A percentile compares a stretch with the other conserved stretches of the same genome.
Evolutionary conservation across 805 yeast genomes (phyloP).

Genomic region (Kodamaea neixiangensis): DNA sequence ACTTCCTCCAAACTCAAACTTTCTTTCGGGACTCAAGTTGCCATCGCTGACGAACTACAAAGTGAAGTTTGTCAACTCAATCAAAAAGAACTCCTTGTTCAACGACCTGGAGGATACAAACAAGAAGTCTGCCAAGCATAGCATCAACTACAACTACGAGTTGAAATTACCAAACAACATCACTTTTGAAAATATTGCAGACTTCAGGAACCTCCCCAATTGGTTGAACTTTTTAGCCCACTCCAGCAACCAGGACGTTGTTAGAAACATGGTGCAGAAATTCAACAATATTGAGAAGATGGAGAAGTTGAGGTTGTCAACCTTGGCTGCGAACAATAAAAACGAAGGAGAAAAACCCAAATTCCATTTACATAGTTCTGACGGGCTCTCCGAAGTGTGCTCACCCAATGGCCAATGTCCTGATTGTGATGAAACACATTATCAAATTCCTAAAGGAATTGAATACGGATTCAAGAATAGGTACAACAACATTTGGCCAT

Average conservation of each 20-base stretch:
- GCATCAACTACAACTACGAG: slow-evolving; percentile 9
- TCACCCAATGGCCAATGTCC: slow-evolving; percentile 46
- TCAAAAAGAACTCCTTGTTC: slow-evolving; percentile 31
- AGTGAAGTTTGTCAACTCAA: slow-evolving; percentile 36
- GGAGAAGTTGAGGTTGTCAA: slow-evolving; percentile 39
- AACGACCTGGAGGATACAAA: slow-evolving; percentile 5
- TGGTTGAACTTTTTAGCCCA: slow-evolving; percentile 33
- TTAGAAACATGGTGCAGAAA: slow-evolving; percentile 26
- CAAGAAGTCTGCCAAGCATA: background rate
- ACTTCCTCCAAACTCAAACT: slow-evolving; percentile 10
- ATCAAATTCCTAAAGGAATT: slow-evolving; percentile 44
- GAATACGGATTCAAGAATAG: slow-evolving; percentile 37
- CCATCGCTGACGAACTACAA: slow-evolving; percentile 42
- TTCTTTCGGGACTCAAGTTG: slow-evolving; percentile 42
- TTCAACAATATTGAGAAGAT: slow-evolving; percentile 40
- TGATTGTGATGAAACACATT: slow-evolving; percentile 40
- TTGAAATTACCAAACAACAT: slow-evolving; percentile 12
- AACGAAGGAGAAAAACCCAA: slow-evolving; percentile 2
- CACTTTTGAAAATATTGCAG: background rate
- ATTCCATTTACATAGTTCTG: slow-evolving; percentile 10
- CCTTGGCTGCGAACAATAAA: slow-evolving; percentile 8
- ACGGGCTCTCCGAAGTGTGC: slow-evolving; percentile 23
- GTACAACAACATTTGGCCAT: slow-evolving; percentile 50
- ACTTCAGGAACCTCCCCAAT: slow-evolving; percentile 24
- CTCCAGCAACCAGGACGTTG: slow-evolving; percentile 21